Conservation (phyloP, 495 filamentous ascomycete species). For the Penicillium manginii region DNA sequence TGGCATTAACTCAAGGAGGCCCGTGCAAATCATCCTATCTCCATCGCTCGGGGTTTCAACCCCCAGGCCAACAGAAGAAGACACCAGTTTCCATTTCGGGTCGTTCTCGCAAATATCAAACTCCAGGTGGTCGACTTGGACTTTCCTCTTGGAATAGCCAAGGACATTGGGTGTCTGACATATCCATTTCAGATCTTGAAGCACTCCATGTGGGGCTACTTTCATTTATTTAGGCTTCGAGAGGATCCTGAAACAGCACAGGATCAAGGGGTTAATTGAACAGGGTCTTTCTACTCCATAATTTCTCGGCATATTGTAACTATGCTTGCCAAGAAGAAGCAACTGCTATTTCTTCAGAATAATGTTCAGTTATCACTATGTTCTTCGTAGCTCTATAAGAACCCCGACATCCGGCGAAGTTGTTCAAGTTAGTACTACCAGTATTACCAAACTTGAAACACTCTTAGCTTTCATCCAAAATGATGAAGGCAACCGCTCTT, state of each 20-base stretch:
- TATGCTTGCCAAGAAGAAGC: background rate
- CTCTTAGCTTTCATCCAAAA: background rate
- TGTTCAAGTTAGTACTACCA: too few species aligned
- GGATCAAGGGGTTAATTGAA: background rate
- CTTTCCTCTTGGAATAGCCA: background rate
- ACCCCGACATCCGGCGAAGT: too few species aligned
- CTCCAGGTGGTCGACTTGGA: background rate
- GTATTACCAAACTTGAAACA: too few species aligned
- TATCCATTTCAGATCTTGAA: background rate
- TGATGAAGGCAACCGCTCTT: background rate
- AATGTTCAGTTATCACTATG: too few species aligned
- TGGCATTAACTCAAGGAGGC: too few species aligned
- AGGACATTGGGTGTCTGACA: background rate
- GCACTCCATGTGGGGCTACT: background rate
- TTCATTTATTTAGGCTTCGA: conserved; percentile 3
- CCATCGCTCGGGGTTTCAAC: too few species aligned
- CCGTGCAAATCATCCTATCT: too few species aligned
- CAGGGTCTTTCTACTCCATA: background rate
- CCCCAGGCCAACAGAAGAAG: background rate
- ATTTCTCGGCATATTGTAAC: background rate
- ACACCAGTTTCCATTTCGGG: background rate
- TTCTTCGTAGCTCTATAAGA: background rate
- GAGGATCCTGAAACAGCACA: background rate
- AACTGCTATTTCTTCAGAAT: too few species aligned
- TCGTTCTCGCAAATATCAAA: background rate